Percentiles rank a stretch among this genome's conserved stretches.
phyloP scores from a whole-genome alignment of 1,284 basidiomycete genomes.

The Hypsizygus ulmarius region DNA sequence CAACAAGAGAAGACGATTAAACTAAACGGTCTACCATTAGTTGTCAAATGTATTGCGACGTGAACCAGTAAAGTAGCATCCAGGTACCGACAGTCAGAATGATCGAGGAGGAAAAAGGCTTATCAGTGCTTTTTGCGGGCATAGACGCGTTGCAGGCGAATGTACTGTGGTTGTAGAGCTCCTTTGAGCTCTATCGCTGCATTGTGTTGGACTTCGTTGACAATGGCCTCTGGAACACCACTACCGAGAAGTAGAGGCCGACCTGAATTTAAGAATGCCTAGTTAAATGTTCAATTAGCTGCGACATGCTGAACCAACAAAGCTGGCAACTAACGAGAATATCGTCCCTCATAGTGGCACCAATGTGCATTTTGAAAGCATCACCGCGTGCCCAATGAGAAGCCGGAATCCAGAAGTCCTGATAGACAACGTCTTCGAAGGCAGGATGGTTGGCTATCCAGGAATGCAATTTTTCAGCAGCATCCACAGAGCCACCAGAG shows the following conservation, averaged over 20 bases:
- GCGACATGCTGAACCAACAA: not conserved
- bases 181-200: conserved; percentile 50
- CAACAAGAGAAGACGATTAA: not conserved
- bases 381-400: conserved; percentile 43
- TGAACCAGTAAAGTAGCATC: not conserved
- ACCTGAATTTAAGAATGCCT: conserved; percentile 64
- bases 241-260: conserved; percentile 64
- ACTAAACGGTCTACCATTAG: conserved; percentile 1
- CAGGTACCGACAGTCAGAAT: not conserved
- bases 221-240: conserved; percentile 50
- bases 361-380: conserved; percentile 25
- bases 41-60: not conserved
- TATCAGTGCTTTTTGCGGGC: conserved; percentile 43
- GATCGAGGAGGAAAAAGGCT: not conserved
- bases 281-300: not conserved
- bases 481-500: conserved; percentile 61
- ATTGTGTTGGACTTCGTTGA: conserved; percentile 51
- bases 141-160: conserved; percentile 57
- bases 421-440: conserved; percentile 55
- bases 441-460: conserved; percentile 52
- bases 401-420: conserved; percentile 58
- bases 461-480: conserved; percentile 48
- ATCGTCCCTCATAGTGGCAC: conserved; percentile 37
- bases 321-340: conserved; percentile 30
- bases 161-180: conserved; percentile 45